Base-by-base conservation (phyloP, 768 basidiomycete genomes). In the Dacryopinax primogenitus region DNA sequence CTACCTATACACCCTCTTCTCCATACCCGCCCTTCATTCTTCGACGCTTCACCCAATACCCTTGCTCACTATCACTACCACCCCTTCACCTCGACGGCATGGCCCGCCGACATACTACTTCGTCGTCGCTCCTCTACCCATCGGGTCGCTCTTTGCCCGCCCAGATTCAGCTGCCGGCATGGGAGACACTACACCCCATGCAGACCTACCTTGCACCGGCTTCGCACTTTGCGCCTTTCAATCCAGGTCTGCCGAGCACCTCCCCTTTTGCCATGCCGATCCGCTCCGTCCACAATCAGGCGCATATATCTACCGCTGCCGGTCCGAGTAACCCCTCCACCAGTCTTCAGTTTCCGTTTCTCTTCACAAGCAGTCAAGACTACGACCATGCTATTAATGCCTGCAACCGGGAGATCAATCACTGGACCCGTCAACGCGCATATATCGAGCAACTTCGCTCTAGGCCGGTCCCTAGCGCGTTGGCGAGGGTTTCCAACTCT, bases 261-360 rank as follows among this genome's bases (percentile, higher is more conserved):
- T 32, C 51, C 26, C 13, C 12, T 4, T 6, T 30, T 18, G 13
- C 26, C 18, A 2, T 32, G 26, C 30, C 51, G 51, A 9, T 30
- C 30, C 11, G 51, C 51, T 30, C 51, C 23, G 4, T 30, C 13
- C 51, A 58, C 26, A 58, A 58, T 58, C 51, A 58, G 51, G 26
- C 51, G 51, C 51, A 58, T 58, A 58, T 58, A 58, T 58, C 51
- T 26, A 30, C 51, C 26, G 26, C 26, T 30, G 9, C 51, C 51
- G 51, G 26, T 4, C 21, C 30, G 26, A 6, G 26, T 18, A 21
- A 21, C 12, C 51, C 51, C 23, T 4, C 32, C 4, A 21, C 13
- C 30, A 23, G 26, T 28, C 51, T 30, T 23, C 51, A 11, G 12
- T 32, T 58, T 11, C 30, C 51, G 26, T 6, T 58, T 6, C 12